A percentile compares a stretch with the other conserved stretches of the same genome.
Conservation (phyloP, 1,139 yeast species). For the Pichia sp. region DNA sequence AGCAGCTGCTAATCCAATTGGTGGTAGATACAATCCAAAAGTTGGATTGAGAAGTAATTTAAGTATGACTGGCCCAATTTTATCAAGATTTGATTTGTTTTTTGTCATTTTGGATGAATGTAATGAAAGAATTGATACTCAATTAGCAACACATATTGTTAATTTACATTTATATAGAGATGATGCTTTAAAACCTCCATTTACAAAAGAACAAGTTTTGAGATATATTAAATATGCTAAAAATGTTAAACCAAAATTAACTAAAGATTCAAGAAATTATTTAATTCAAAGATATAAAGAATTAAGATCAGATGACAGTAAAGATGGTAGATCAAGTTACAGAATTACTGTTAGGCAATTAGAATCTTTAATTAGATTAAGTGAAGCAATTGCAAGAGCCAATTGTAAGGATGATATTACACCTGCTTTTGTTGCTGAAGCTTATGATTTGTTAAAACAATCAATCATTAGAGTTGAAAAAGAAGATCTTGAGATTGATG, state of each 20-base stretch:
- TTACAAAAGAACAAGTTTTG: constrained; percentile 78
- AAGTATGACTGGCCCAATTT: constrained; percentile 98
- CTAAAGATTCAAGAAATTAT: constrained; percentile 71
- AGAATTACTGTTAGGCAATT: constrained; percentile 95
- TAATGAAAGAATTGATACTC: constrained; percentile 84
- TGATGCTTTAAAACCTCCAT: constrained; percentile 86
- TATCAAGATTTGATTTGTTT: constrained; percentile 95
- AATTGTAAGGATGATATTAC: constrained; percentile 89
- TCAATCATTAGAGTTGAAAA: constrained; percentile 91
- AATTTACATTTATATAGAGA: constrained; percentile 89
- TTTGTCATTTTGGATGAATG: constrained; percentile 94
- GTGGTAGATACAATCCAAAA: constrained; percentile 89
- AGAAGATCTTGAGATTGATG: constrained; percentile 86
- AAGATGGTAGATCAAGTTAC: constrained; percentile 84
- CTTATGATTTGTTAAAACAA: constrained; percentile 82
- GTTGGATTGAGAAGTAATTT: constrained; percentile 78
- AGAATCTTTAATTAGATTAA: constrained; percentile 86
- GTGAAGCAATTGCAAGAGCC: constrained; percentile 96
- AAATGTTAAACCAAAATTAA: constrained; percentile 87
- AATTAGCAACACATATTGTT: constrained; percentile 87
- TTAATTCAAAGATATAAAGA: constrained; percentile 80
- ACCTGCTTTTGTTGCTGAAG: constrained; percentile 86
- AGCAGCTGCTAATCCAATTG: constrained; percentile 97
- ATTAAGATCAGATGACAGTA: constrained; percentile 85
- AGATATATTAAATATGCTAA: constrained; percentile 89